A percentile compares a stretch with the other conserved stretches of the same genome.
These are phyloP conservation scores for Hortiboletus flavorubellus DNA, from an alignment of 768 basidiomycete genomes.

Conservation along the genomic window DNA sequence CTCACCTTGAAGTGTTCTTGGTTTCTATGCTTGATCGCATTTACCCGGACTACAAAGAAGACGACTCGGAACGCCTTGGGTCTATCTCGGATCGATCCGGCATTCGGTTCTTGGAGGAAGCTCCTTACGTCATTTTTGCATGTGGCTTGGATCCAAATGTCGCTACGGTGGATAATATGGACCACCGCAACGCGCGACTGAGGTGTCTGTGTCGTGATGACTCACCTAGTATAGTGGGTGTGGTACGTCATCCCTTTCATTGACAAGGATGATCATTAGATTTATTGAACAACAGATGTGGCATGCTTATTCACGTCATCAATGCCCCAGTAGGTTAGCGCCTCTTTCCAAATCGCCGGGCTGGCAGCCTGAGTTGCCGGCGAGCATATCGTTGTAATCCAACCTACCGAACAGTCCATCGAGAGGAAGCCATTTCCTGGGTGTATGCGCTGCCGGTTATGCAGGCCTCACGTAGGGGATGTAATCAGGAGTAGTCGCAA, in stretches of 20 bases:
- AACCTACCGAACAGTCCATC: not conserved
- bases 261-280: not conserved
- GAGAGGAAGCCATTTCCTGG: too few relatives aligned
- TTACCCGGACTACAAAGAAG: not conserved
- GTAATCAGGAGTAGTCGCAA: not conserved
- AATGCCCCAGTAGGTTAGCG: not conserved
- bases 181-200: conserved; percentile 12
- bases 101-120: conserved; percentile 3
- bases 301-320: not conserved
- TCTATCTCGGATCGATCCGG: not conserved
- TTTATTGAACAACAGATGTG: not conserved
- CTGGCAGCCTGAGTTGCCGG: conserved; percentile 8
- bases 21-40: not conserved
- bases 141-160: conserved; percentile 9
- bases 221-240: not conserved
- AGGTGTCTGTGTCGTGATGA: not conserved
- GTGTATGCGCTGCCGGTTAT: not conserved
- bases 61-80: not conserved
- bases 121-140: conserved; percentile 4
- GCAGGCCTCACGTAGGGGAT: not conserved
- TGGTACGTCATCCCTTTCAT: conserved; percentile 1
- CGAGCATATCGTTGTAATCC: not conserved
- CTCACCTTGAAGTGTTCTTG: not conserved
- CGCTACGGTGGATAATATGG: conserved; percentile 9
- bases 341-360: not conserved